Conservation (phyloP, 768 basidiomycete species). For the Tylopilus subfusipes region DNA sequence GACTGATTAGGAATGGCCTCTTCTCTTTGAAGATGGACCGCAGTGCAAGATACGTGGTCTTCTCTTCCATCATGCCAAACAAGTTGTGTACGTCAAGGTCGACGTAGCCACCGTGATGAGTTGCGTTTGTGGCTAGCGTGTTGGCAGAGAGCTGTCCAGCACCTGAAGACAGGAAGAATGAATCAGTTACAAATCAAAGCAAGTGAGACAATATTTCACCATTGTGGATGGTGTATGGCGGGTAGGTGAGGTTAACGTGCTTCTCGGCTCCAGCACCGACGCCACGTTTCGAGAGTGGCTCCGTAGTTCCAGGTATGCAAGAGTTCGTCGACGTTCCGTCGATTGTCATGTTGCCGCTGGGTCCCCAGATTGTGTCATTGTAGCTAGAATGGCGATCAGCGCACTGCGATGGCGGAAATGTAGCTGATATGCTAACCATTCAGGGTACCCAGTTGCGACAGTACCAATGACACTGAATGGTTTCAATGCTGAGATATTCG, state of each 20-base stretch:
- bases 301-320: constrained; percentile 18
- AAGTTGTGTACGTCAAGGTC: constrained; percentile 71
- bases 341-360: constrained; percentile 72
- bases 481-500: constrained; percentile 53
- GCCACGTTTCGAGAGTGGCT: constrained; percentile 38
- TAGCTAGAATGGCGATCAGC: constrained; percentile 42
- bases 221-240: constrained; percentile 72
- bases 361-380: constrained; percentile 55
- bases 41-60: constrained; percentile 59
- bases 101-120: constrained; percentile 56
- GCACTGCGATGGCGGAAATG: background rate
- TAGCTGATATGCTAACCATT: constrained; percentile 44
- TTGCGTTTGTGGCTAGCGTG: constrained; percentile 68
- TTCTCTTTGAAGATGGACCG: constrained; percentile 50
- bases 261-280: constrained; percentile 48
- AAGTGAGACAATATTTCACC: constrained; percentile 35
- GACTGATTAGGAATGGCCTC: constrained; percentile 68
- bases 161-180: constrained; percentile 31
- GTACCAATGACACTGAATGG: constrained; percentile 53
- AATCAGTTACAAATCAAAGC: background rate
- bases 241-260: constrained; percentile 49
- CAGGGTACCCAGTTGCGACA: constrained; percentile 57
- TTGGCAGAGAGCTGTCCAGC: constrained; percentile 49
- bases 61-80: constrained; percentile 70
- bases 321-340: constrained; percentile 59